Evolutionary conservation across 768 basidiomycete species (phyloP).

Genomic region (Lactarius tabidus): DNA sequence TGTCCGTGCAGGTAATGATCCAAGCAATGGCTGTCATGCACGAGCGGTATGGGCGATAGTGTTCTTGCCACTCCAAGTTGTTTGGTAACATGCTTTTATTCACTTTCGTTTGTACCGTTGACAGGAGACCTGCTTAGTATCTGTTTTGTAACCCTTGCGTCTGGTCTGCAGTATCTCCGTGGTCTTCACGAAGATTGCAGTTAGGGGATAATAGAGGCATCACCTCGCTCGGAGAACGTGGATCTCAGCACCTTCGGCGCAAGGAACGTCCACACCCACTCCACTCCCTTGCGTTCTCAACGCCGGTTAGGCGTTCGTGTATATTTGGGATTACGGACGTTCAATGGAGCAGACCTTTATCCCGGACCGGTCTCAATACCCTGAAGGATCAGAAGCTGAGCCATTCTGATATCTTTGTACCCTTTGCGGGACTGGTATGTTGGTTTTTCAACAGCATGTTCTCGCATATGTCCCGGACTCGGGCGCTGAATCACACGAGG

Average conservation of each 20-base stretch:
- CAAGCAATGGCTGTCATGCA: not conserved
- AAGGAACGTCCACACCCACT: not conserved
- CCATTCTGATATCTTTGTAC: not conserved
- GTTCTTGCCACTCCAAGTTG: not conserved
- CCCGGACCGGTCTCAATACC: not conserved
- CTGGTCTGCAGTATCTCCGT: not conserved
- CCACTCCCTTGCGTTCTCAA: conserved; percentile 3
- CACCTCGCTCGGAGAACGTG: not conserved
- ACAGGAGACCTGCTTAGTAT: not conserved
- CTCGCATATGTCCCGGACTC: not conserved
- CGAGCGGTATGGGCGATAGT: not conserved
- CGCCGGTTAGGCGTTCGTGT: conserved; percentile 8
- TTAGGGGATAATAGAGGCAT: not conserved
- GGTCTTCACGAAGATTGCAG: not conserved
- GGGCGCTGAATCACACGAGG: conserved; percentile 2
- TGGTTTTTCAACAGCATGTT: not conserved
- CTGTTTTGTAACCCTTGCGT: not conserved
- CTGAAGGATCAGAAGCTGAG: not conserved
- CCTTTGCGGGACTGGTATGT: not conserved
- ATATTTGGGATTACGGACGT: not conserved
- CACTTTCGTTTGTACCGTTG: not conserved
- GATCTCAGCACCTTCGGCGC: not conserved
- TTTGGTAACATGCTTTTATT: not conserved
- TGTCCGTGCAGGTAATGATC: not conserved
- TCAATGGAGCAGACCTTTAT: not conserved